phyloP scores from a whole-genome alignment of 352 stramenopile genomes.

The Phytophthora vignae region DNA sequence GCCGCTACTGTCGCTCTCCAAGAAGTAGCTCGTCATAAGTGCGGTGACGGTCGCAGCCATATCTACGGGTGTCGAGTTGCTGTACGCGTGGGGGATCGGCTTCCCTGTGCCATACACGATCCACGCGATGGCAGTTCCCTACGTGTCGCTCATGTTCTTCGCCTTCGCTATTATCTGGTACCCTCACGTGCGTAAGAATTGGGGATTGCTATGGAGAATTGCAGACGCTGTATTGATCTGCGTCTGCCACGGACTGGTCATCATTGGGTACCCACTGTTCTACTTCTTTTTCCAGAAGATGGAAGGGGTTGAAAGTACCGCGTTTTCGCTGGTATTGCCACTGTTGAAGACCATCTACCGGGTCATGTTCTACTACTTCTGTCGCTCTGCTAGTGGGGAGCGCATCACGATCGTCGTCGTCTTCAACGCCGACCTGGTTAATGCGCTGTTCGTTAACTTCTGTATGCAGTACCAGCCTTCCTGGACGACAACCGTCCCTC shows the following conservation, averaged over 20 bases:
- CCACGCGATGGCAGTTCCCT: conserved; percentile 25
- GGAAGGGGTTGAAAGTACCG: conserved; percentile 4
- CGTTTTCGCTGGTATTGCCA: conserved; percentile 9
- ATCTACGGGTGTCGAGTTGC: conserved; percentile 13
- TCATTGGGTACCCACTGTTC: conserved; percentile 32
- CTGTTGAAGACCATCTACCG: conserved; percentile 12
- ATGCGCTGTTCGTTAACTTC: conserved; percentile 40
- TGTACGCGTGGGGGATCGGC: conserved; percentile 21
- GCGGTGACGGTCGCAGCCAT: conserved; percentile 7
- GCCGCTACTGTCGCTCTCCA: conserved; percentile 10
- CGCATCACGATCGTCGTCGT: conserved; percentile 33
- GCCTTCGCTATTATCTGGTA: conserved; percentile 22
- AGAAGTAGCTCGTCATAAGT: conserved; percentile 16
- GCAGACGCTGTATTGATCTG: conserved; percentile 18
- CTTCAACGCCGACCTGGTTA: conserved; percentile 44
- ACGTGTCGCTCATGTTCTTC: conserved; percentile 29
- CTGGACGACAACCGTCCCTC: not conserved
- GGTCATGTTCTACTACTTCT: conserved; percentile 24
- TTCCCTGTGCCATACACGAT: conserved; percentile 31
- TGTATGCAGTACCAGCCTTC: conserved; percentile 42
- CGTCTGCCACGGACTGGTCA: conserved; percentile 14
- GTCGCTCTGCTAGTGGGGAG: conserved; percentile 23
- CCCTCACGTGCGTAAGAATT: conserved; percentile 6
- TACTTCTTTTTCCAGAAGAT: conserved; percentile 28
- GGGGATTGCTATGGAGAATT: conserved; percentile 7